Evolutionary conservation across 1,284 basidiomycete genomes (phyloP).

Genomic region (Naganishia cerealis): DNA sequence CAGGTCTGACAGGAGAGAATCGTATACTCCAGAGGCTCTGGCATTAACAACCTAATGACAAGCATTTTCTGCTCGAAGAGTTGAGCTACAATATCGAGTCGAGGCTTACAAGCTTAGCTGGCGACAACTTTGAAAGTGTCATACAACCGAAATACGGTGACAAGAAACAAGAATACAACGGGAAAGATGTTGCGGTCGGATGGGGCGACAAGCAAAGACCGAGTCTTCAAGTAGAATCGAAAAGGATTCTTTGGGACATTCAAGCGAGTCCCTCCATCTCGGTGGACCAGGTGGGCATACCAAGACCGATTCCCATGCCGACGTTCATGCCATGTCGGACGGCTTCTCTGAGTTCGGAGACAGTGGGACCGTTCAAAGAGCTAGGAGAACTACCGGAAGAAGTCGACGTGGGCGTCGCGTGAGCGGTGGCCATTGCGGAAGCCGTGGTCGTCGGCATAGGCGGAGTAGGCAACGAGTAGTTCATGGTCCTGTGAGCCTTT

Average conservation of each 20-base stretch:
- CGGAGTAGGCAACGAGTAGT: slow-evolving; percentile 15
- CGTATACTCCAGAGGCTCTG: background rate
- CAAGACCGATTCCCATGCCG: slow-evolving; percentile 36
- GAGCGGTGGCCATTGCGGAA: slow-evolving; percentile 12
- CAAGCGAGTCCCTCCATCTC: slow-evolving; percentile 21
- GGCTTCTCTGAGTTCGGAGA: slow-evolving; percentile 37
- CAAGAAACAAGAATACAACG: slow-evolving; percentile 1
- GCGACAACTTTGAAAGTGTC: slow-evolving; percentile 14
- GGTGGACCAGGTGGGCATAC: slow-evolving; percentile 23
- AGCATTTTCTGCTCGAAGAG: slow-evolving; percentile 17
- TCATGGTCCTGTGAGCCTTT: slow-evolving; percentile 33
- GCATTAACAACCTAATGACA: slow-evolving; percentile 3
- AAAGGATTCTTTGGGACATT: slow-evolving; percentile 8
- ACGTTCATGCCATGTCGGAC: slow-evolving; percentile 40
- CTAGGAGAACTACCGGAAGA: slow-evolving; percentile 13
- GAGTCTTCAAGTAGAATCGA: slow-evolving; percentile 12
- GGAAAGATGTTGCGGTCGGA: slow-evolving; percentile 2
- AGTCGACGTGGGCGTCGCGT: slow-evolving; percentile 20
- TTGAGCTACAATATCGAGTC: slow-evolving; percentile 22
- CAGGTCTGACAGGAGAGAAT: slow-evolving; percentile 6
- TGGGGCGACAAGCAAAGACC: background rate
- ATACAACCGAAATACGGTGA: slow-evolving; percentile 21
- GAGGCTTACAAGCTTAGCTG: slow-evolving; percentile 13
- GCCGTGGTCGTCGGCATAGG: slow-evolving; percentile 2
- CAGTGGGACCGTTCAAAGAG: slow-evolving; percentile 11